Evolutionary conservation across 169 alveolate genomes (phyloP).

Genomic region (Eimeria maxima): DNA sequence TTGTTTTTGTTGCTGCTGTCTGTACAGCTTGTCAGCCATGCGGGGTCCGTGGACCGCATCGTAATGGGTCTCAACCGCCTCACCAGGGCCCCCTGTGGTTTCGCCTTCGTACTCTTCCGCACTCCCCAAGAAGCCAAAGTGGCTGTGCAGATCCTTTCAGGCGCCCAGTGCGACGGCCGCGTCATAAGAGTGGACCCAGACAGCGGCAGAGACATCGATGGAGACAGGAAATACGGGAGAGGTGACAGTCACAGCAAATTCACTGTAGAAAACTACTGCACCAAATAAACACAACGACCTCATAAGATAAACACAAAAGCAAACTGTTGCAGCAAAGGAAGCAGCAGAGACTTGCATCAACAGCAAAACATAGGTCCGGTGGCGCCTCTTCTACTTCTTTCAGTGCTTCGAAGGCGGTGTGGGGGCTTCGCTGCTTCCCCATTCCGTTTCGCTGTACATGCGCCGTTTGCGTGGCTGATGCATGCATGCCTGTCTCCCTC

Average conservation of each 20-base stretch:
- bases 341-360: not conserved
- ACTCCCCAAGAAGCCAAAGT: constrained; percentile 91
- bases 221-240: constrained; percentile 86
- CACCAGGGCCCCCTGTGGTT: constrained; percentile 95
- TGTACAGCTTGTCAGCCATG: constrained; percentile 88
- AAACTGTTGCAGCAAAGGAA: not conserved
- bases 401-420: too few relatives aligned
- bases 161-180: constrained; percentile 87
- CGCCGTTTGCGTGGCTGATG: not conserved
- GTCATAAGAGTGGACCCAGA: constrained; percentile 88
- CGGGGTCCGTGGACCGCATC: constrained; percentile 93
- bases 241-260: constrained; percentile 66
- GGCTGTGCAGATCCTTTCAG: constrained; percentile 84
- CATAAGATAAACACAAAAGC: too few relatives aligned
- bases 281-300: too few relatives aligned
- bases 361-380: too few relatives aligned
- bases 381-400: not conserved
- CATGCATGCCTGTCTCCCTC: not conserved
- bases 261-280: too few relatives aligned
- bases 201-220: constrained; percentile 87
- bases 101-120: constrained; percentile 94
- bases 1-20: not conserved
- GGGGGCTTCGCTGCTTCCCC: not conserved
- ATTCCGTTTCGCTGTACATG: not conserved
- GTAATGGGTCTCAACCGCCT: constrained; percentile 95